phyloP scores from a whole-genome alignment of 495 filamentous ascomycete species.

The Aspergillus ellipticus region DNA sequence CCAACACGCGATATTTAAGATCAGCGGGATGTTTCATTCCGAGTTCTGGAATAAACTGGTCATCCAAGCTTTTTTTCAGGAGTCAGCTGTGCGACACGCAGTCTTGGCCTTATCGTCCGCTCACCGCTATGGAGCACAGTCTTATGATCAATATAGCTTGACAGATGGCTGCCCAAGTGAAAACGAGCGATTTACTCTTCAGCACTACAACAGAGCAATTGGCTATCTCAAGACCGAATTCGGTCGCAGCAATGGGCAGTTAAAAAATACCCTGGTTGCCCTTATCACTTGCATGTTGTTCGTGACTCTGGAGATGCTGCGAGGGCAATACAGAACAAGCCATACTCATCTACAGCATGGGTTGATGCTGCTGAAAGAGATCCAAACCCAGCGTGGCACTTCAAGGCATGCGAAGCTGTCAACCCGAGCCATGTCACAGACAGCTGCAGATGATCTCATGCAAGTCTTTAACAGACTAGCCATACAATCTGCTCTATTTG shows the following conservation, averaged over 20 bases:
- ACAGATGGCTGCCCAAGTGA: neutral
- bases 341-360: neutral
- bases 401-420: neutral
- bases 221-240: neutral
- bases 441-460: neutral
- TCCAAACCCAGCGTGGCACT: neutral
- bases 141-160: neutral
- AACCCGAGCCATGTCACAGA: neutral
- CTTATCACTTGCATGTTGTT: neutral
- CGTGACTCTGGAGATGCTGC: neutral
- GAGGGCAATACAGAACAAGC: neutral
- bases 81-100: neutral
- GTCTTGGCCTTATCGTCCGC: neutral
- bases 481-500: neutral
- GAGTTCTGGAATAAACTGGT: neutral
- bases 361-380: neutral
- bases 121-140: neutral
- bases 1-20: neutral
- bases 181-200: neutral
- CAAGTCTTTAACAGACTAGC: neutral
- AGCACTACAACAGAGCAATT: neutral
- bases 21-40: neutral
- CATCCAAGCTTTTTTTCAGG: neutral
- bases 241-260: neutral
- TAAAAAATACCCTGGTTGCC: neutral